These are phyloP conservation scores for Apophysomyces variabilis DNA, from an alignment of 371 early-diverging fungal species.

Conservation along the genomic window DNA sequence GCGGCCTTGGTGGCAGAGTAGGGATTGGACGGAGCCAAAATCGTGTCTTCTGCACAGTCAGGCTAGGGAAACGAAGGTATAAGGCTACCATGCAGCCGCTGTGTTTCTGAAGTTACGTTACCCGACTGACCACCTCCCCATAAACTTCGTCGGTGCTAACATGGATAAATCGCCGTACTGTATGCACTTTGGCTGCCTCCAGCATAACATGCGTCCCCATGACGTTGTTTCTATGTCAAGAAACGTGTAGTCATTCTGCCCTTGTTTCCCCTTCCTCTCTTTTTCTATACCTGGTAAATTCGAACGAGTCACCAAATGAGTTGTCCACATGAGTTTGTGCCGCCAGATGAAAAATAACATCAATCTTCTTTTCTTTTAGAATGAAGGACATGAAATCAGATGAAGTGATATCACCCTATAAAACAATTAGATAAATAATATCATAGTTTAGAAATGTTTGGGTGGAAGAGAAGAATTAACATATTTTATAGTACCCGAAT, in stretches of 20 bases:
- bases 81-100: neutral
- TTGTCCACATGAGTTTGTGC: constrained; percentile 91
- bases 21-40: constrained; percentile 82
- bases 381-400: constrained; percentile 72
- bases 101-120: constrained; percentile 24
- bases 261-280: neutral
- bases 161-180: constrained; percentile 72
- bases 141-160: constrained; percentile 91
- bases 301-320: constrained; percentile 87
- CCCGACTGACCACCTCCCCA: constrained; percentile 54
- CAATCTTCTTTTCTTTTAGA: constrained; percentile 72
- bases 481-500: constrained; percentile 54
- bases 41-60: constrained; percentile 39
- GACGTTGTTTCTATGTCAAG: constrained; percentile 68
- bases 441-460: no score
- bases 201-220: constrained; percentile 88
- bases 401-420: constrained; percentile 76
- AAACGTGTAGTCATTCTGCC: neutral
- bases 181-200: constrained; percentile 72
- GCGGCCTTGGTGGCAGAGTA: constrained; percentile 92
- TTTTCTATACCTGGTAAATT: constrained; percentile 68
- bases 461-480: no score
- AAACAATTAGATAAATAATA: neutral
- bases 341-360: constrained; percentile 83
- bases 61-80: constrained; percentile 45